Conservation (phyloP, 768 basidiomycete species). For the Naganishia friedmannii region DNA sequence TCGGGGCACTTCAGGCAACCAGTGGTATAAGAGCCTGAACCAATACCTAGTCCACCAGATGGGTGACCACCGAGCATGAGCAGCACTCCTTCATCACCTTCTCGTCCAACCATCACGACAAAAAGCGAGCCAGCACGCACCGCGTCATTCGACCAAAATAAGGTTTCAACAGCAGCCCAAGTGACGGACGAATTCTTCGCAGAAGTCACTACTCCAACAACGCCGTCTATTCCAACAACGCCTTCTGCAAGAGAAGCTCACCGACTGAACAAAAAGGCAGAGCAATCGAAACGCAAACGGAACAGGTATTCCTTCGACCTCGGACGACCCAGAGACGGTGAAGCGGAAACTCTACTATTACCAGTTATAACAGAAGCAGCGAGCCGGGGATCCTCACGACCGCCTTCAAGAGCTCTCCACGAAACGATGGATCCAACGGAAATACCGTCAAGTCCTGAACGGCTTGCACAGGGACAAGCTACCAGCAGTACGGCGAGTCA, state of each 20-base stretch:
- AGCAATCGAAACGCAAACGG: slow-evolving; percentile 3
- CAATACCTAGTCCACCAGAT: background rate
- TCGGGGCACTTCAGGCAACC: too few species aligned
- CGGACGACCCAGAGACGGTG: background rate
- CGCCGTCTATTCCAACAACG: background rate
- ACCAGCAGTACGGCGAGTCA: background rate
- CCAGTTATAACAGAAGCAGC: background rate
- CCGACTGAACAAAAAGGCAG: slow-evolving; percentile 16
- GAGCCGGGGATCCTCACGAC: slow-evolving; percentile 11
- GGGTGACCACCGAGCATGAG: slow-evolving; percentile 15
- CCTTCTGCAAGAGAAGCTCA: slow-evolving; percentile 4
- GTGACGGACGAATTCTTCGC: background rate
- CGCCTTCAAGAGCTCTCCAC: slow-evolving; percentile 1
- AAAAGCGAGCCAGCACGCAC: background rate
- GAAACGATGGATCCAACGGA: too few species aligned
- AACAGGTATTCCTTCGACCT: slow-evolving; percentile 21
- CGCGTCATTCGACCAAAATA: background rate
- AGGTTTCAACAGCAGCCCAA: background rate
- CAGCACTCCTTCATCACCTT: slow-evolving; percentile 1
- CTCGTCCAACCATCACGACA: background rate
- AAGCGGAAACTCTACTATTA: background rate
- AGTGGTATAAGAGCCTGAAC: too few species aligned
- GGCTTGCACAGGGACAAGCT: background rate
- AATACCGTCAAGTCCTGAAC: background rate
- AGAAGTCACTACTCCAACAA: background rate